Base-by-base conservation (phyloP, 768 basidiomycete genomes). In the Tulasnella calospora region DNA sequence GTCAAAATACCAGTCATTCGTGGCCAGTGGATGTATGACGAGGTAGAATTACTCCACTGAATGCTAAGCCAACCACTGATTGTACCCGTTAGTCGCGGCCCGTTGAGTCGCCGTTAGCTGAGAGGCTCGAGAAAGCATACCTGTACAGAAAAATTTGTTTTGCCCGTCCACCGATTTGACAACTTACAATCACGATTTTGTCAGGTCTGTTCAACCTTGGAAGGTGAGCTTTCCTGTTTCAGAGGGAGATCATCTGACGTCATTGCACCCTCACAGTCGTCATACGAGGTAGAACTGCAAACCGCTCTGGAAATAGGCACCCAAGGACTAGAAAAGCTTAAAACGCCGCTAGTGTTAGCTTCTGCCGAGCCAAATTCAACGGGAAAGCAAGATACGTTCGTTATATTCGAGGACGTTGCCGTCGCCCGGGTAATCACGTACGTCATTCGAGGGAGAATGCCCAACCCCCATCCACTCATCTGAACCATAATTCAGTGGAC, bases 281-380 rank as follows among this genome's bases (percentile, higher is more conserved):
- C 84, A 19, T 86, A 86, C 77, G 82, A 83, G 41, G 80, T 84
- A 36, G 86, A 86, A 78, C 81, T 86, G n/a, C 82, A 83, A 13
- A 83, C 83, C 13, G 86, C 86, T 8, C 81, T 84, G 3, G 81
- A 83, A 41, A 80, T 82, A 51, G 84, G 86, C 17, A 57, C 82
- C 12, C 83, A 84, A 6, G 86, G 84, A 1, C 84, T 85, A 71
- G 86, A 85, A 70, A 86, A 86, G 80, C 83, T 86, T 1, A 84
- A 84, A 67, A 82, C 83, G 76, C 83, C 80, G 7, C 77, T 86
- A 21, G 77, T 82, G 7, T 23, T 41, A 30, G 67, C 69, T 46
- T 46, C 40, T 38, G 19, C n/a, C 6, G 67, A 78, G 30, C 77
- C 77, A 27, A 71, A 71, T 23, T 30, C 69, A 21, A 78, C 77